phyloP scores from a whole-genome alignment of 208 protist species.

The Leishmania lainsoni region DNA sequence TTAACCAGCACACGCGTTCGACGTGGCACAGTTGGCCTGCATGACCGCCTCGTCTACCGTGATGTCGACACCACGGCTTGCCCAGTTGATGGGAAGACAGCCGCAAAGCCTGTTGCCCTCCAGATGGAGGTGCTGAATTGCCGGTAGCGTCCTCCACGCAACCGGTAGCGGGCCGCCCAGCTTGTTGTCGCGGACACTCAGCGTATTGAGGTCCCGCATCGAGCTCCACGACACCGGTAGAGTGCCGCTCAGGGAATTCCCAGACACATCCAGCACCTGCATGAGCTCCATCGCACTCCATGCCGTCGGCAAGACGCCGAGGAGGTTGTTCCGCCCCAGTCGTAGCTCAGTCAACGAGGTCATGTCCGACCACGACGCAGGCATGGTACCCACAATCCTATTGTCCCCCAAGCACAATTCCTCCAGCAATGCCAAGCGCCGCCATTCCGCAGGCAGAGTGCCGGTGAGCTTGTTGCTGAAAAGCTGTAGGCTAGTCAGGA shows the following conservation, averaged over 20 bases:
- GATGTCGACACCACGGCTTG: not conserved
- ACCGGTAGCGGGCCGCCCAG: not conserved
- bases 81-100: conserved; percentile 7
- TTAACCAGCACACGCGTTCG: conserved; percentile 1
- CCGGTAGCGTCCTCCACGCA: not conserved
- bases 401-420: not conserved
- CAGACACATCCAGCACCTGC: not conserved
- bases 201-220: conserved; percentile 6
- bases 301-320: not conserved
- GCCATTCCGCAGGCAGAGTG: conserved; percentile 4
- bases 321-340: not conserved
- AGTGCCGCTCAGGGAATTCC: conserved; percentile 10
- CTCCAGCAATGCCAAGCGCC: conserved; percentile 1
- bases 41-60: conserved; percentile 4
- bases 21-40: not conserved
- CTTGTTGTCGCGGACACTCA: conserved; percentile 5
- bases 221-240: not conserved
- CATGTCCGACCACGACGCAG: conserved; percentile 6
- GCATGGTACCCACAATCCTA: conserved; percentile 7
- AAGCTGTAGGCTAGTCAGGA: not conserved
- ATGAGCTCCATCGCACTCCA: not conserved
- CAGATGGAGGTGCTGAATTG: not conserved
- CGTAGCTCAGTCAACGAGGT: not conserved
- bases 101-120: conserved; percentile 5
- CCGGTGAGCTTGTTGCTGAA: conserved; percentile 7